phyloP scores from a whole-genome alignment of 2,329 filamentous ascomycete genomes.

The Stachybotrys elegans region DNA sequence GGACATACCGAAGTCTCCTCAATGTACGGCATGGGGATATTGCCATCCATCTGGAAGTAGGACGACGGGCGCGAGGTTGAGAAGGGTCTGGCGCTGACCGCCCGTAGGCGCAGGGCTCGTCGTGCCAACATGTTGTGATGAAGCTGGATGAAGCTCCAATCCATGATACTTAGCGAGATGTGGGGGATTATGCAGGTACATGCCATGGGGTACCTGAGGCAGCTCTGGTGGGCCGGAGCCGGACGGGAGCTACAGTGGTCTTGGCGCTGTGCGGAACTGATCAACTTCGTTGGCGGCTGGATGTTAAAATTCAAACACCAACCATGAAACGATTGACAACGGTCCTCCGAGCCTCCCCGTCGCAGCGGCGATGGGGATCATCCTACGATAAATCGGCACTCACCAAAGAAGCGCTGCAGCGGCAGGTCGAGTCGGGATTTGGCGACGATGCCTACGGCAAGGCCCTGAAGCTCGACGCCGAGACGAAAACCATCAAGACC shows the following conservation, averaged over 20 bases:
- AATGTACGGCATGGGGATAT: conserved; percentile 57
- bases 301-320: no score
- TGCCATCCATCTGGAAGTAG: conserved; percentile 23
- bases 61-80: conserved; percentile 32
- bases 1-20: conserved; percentile 37
- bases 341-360: conserved; percentile 10
- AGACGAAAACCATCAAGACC: conserved; percentile 39
- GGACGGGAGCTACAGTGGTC: no score
- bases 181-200: no score
- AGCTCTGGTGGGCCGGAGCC: no score
- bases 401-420: conserved; percentile 21
- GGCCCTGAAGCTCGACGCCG: conserved; percentile 28
- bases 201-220: no score
- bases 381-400: conserved; percentile 25
- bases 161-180: conserved; percentile 3
- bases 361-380: conserved; percentile 24
- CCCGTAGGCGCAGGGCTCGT: conserved; percentile 26
- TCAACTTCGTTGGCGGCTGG: no score
- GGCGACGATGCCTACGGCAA: conserved; percentile 21
- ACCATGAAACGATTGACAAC: conserved; percentile 23
- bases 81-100: conserved; percentile 37
- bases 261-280: no score
- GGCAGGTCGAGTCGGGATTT: conserved; percentile 26
- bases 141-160: conserved; percentile 2
- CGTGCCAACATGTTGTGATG: conserved; percentile 23